A percentile compares a stretch with the other conserved stretches of the same genome.
phyloP scores from a whole-genome alignment of 805 yeast species.

The Cyberlindnera japonica region DNA sequence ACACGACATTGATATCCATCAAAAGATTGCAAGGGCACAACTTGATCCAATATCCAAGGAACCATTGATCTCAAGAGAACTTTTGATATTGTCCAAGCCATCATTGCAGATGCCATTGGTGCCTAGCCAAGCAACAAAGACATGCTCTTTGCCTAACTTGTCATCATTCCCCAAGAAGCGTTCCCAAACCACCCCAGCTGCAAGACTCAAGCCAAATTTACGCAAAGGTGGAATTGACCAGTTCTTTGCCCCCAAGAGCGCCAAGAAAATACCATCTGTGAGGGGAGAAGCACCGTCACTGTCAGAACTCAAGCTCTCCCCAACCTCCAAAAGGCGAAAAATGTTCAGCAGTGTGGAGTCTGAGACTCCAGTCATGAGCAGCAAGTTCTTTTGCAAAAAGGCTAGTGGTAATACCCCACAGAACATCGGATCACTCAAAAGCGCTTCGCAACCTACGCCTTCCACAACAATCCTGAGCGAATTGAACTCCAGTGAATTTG shows the following conservation, averaged over 20 bases:
- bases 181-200: not conserved
- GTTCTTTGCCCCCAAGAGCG: not conserved
- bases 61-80: conserved; percentile 21
- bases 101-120: not conserved
- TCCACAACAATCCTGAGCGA: conserved; percentile 2
- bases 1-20: conserved; percentile 44
- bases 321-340: conserved; percentile 22
- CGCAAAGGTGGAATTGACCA: too few species aligned
- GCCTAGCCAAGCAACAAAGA: not conserved
- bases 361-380: conserved; percentile 9
- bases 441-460: not conserved
- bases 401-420: not conserved
- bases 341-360: conserved; percentile 12
- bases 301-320: conserved; percentile 14
- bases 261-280: conserved; percentile 4
- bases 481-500: conserved; percentile 26
- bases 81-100: not conserved
- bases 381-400: conserved; percentile 15
- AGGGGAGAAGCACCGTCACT: too few species aligned
- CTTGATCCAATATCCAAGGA: conserved; percentile 52
- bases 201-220: too few species aligned
- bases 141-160: not conserved
- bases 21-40: conserved; percentile 57
- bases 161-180: not conserved
- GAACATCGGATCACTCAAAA: too few species aligned